These are phyloP conservation scores for Triticum urartu DNA, from an alignment of 176 grass and related monocot genomes.

Conservation along the genomic window DNA sequence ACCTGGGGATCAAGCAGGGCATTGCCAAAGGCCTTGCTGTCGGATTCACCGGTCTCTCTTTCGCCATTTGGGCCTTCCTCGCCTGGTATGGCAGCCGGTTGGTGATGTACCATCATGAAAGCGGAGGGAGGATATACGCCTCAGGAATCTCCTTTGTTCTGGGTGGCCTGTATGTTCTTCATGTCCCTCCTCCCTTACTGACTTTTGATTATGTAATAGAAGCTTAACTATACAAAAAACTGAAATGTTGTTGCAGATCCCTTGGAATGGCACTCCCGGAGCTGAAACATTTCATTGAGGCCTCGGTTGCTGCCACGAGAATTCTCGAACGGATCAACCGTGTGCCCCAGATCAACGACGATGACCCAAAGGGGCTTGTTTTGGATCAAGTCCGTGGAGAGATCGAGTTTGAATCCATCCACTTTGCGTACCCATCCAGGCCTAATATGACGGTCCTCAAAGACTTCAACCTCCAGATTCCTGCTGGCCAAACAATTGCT, in stretches of 20 bases:
- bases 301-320: conserved; percentile 75
- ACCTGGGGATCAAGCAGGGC: conserved; percentile 94
- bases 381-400: conserved; percentile 60
- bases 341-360: conserved; percentile 59
- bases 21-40: conserved; percentile 87
- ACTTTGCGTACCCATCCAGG: conserved; percentile 83
- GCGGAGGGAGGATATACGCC: conserved; percentile 87
- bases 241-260: conserved; percentile 56
- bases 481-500: conserved; percentile 81
- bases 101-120: conserved; percentile 83
- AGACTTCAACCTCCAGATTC: conserved; percentile 76
- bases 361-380: conserved; percentile 57
- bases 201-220: conserved; percentile 2
- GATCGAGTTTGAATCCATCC: conserved; percentile 62
- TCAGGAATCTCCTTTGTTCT: conserved; percentile 95
- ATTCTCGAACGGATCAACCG: conserved; percentile 81
- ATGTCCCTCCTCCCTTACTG: not conserved
- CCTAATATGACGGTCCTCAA: conserved; percentile 66
- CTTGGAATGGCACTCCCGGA: conserved; percentile 98
- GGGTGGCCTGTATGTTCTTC: conserved; percentile 81
- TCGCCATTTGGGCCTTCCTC: conserved; percentile 93
- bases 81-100: conserved; percentile 90
- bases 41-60: conserved; percentile 77
- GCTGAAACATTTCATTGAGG: conserved; percentile 93
- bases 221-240: conserved; percentile 12